phyloP scores from a whole-genome alignment of 257 asterid species.

The Przewalskia tangutica region DNA sequence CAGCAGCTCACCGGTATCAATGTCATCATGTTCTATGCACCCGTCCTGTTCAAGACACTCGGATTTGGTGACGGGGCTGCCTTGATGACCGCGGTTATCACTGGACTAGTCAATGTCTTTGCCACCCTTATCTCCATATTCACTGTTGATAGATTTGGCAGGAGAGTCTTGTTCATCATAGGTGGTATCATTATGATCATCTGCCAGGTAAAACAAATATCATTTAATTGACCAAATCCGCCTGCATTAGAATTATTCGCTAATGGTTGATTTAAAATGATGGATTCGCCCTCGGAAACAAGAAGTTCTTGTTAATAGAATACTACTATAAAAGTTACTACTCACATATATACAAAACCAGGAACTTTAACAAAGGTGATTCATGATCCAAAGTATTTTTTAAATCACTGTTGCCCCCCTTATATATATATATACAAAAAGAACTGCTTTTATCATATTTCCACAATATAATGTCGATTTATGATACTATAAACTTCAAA shows the following conservation, averaged over 20 bases:
- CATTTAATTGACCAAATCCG: neutral
- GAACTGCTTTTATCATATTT: too few relatives aligned
- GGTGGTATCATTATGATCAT: conserved; percentile 64
- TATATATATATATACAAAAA: too few relatives aligned
- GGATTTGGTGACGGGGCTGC: conserved; percentile 53
- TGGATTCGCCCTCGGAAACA: neutral
- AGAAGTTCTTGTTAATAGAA: neutral
- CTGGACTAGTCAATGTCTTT: conserved; percentile 44
- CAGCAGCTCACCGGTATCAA: conserved; percentile 82
- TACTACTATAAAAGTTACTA: neutral
- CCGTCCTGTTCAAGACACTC: conserved; percentile 58
- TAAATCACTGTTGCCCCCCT: too few relatives aligned
- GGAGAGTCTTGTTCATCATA: conserved; percentile 50
- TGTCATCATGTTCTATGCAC: conserved; percentile 73
- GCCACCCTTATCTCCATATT: conserved; percentile 51
- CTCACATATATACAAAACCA: neutral
- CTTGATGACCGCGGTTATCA: conserved; percentile 34
- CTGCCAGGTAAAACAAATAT: conserved; percentile 38
- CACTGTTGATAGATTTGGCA: conserved; percentile 65
- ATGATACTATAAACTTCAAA: neutral
- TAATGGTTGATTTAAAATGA: neutral
- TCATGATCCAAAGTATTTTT: too few relatives aligned
- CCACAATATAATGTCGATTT: neutral
- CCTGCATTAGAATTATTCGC: neutral
- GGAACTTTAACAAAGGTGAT: too few relatives aligned